Percentiles rank a stretch among this genome's conserved stretches.
phyloP scores from a whole-genome alignment of 768 basidiomycete species.

The Naganishia friedmannii region DNA sequence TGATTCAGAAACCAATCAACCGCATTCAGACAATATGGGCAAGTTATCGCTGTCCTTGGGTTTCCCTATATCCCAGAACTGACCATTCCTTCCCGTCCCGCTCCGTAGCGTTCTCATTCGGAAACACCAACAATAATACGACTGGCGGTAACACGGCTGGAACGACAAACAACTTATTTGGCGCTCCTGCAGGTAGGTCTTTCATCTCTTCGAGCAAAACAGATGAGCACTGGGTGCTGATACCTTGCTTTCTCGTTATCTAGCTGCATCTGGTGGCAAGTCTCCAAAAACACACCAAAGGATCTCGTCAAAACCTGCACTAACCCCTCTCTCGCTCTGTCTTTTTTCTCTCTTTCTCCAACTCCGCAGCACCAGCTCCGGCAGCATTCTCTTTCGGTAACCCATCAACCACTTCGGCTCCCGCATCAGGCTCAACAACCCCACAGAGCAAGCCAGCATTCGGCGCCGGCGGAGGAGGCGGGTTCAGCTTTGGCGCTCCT shows the following conservation, averaged over 20 bases:
- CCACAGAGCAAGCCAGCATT: slow-evolving; percentile 18
- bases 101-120: slow-evolving; percentile 14
- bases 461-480: neutral
- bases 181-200: slow-evolving; percentile 5
- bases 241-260: neutral
- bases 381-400: slow-evolving; percentile 23
- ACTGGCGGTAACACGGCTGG: neutral
- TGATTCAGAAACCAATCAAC: no score
- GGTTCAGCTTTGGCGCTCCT: slow-evolving; percentile 18
- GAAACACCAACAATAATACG: slow-evolving; percentile 4
- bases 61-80: neutral
- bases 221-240: neutral
- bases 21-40: neutral
- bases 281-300: neutral
- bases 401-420: neutral
- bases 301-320: neutral
- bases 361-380: neutral
- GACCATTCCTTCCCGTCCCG: neutral
- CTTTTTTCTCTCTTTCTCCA: neutral
- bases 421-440: slow-evolving; percentile 11
- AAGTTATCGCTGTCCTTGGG: neutral
- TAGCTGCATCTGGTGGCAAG: slow-evolving; percentile 3
- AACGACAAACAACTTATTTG: slow-evolving; percentile 13
- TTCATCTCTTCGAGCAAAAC: neutral
- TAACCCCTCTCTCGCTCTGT: neutral